phyloP scores from a whole-genome alignment of 2,329 filamentous ascomycete species.

The Cercospora sesami region DNA sequence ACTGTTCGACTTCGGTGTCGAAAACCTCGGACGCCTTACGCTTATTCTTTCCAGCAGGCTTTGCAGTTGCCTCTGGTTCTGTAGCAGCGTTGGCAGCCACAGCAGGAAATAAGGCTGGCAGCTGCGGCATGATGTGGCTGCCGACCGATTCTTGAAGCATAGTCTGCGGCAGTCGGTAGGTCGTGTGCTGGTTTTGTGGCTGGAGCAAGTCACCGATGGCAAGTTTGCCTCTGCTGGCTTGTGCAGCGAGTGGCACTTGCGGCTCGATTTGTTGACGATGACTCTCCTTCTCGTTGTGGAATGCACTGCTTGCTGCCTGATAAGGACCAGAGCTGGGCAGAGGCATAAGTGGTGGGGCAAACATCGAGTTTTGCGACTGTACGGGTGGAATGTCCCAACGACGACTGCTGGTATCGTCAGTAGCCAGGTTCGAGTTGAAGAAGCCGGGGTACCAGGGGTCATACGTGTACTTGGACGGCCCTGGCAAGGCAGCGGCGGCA shows the following conservation, averaged over 20 bases:
- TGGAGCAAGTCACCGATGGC: conserved; percentile 6
- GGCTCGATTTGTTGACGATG: not conserved
- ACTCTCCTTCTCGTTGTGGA: not conserved
- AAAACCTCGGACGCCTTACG: conserved; percentile 33
- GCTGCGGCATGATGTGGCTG: not conserved
- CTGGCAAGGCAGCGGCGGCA: not conserved
- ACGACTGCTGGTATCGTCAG: conserved; percentile 28
- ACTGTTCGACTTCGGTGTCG: conserved; percentile 6
- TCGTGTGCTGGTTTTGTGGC: not conserved
- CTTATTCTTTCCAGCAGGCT: conserved; percentile 21
- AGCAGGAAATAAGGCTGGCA: not conserved
- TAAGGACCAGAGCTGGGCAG: not conserved
- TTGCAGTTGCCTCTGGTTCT: not conserved
- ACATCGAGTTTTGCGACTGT: not conserved
- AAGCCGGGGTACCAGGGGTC: conserved; percentile 16
- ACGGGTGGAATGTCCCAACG: conserved; percentile 28
- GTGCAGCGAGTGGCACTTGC: not conserved
- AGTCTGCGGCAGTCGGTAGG: not conserved
- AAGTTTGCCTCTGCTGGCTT: conserved; percentile 7
- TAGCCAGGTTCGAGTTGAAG: conserved; percentile 15
- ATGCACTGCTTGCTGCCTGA: not conserved
- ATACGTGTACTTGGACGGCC: conserved; percentile 24
- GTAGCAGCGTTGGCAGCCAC: not conserved
- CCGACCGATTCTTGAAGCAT: not conserved
- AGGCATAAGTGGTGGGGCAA: not conserved